Evolutionary conservation across 345 rosid species (phyloP).

Genomic region (Salix brachista): DNA sequence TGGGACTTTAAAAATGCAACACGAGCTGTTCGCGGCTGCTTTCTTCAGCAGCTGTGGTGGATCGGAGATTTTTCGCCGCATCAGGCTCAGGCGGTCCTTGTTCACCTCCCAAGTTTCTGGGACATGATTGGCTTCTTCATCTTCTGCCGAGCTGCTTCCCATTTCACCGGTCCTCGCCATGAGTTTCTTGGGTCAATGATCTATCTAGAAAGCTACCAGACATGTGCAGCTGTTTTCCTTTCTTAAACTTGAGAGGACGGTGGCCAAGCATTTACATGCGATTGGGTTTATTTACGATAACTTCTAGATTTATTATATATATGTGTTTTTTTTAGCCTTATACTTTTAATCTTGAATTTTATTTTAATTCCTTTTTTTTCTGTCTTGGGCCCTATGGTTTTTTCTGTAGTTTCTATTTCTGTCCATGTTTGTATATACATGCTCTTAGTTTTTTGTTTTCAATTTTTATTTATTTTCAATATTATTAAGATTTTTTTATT

Average conservation of each 20-base stretch:
- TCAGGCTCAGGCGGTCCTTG: slow-evolving; percentile 27
- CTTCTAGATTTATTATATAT: too few relatives aligned
- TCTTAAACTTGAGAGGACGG: neutral
- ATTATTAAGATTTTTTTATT: too few relatives aligned
- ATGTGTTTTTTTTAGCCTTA: too few relatives aligned
- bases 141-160: slow-evolving; percentile 9
- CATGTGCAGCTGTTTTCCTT: neutral
- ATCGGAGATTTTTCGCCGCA: slow-evolving; percentile 39
- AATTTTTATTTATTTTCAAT: too few relatives aligned
- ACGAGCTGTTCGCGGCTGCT: slow-evolving; percentile 37
- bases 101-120: slow-evolving; percentile 26
- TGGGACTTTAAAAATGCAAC: slow-evolving; percentile 50
- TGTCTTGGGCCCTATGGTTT: too few relatives aligned
- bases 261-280: neutral
- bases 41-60: slow-evolving; percentile 39
- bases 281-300: too few relatives aligned
- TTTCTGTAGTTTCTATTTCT: too few relatives aligned
- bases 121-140: slow-evolving; percentile 3
- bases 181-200: neutral
- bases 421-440: too few relatives aligned
- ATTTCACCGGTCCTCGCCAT: neutral
- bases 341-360: too few relatives aligned
- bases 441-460: too few relatives aligned
- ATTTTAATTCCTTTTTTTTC: too few relatives aligned
- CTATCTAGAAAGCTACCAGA: neutral